A percentile compares a stretch with the other conserved stretches of the same genome.
Evolutionary conservation across 768 basidiomycete genomes (phyloP).

Genomic region (Cystofilobasidium ferigula): DNA sequence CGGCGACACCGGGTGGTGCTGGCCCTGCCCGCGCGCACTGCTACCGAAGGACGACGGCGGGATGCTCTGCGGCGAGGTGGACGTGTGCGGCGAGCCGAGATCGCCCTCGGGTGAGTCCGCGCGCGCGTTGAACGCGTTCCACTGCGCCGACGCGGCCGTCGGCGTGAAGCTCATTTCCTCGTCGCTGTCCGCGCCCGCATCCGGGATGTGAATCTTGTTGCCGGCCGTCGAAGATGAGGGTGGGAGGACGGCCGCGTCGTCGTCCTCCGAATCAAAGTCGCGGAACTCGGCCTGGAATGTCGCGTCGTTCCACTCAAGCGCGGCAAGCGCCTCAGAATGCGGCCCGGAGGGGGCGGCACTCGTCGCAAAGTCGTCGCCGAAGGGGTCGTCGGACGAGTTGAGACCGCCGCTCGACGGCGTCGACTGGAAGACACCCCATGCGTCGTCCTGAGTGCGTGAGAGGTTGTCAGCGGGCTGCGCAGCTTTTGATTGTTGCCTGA

Average conservation of each 20-base stretch:
- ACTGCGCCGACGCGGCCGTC: not conserved
- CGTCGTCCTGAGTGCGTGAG: conserved; percentile 31
- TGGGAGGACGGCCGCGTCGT: conserved; percentile 12
- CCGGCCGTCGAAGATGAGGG: not conserved
- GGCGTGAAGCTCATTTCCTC: conserved; percentile 6
- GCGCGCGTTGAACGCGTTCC: not conserved
- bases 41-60: conserved; percentile 10
- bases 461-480: not conserved
- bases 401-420: conserved; percentile 28
- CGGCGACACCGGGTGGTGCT: conserved; percentile 22
- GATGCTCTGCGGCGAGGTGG: conserved; percentile 2
- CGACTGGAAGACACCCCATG: conserved; percentile 36
- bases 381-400: conserved; percentile 31
- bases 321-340: conserved; percentile 31
- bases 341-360: conserved; percentile 2
- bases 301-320: conserved; percentile 36
- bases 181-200: conserved; percentile 27
- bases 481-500: not conserved
- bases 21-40: conserved; percentile 21
- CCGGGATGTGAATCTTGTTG: conserved; percentile 13
- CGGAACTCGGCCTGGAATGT: conserved; percentile 32
- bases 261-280: conserved; percentile 28
- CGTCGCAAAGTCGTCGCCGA: conserved; percentile 33
- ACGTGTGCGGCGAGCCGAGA: not conserved
- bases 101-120: not conserved